Conservation (phyloP, 345 rosid genomes). For the Arabis alpina region DNA sequence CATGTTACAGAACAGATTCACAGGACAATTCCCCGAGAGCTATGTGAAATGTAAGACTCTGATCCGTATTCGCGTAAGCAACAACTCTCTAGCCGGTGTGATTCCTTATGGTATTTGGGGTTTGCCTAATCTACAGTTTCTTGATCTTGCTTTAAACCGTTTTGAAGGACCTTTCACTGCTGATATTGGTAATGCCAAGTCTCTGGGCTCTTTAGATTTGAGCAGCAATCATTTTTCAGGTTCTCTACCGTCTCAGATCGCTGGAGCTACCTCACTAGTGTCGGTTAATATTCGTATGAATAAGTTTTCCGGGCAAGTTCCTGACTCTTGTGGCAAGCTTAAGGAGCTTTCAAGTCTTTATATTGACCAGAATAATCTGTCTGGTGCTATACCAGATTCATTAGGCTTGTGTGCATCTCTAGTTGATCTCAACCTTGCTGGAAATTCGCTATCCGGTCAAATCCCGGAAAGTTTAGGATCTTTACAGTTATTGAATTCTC, state of each 20-base stretch:
- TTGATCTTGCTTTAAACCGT: slow-evolving; percentile 67
- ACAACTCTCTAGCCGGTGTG: slow-evolving; percentile 65
- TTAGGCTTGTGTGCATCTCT: slow-evolving; percentile 64
- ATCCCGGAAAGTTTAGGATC: slow-evolving; percentile 65
- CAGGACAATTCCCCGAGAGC: slow-evolving; percentile 61
- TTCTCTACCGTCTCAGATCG: slow-evolving; percentile 55
- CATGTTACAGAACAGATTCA: slow-evolving; percentile 67
- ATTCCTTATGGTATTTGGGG: slow-evolving; percentile 78
- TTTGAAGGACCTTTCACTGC: slow-evolving; percentile 60
- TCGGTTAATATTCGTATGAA: slow-evolving; percentile 56
- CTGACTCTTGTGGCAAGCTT: slow-evolving; percentile 57
- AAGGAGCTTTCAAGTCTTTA: slow-evolving; percentile 55
- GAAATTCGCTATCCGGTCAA: slow-evolving; percentile 61
- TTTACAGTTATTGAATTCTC: slow-evolving; percentile 56
- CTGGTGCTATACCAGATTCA: slow-evolving; percentile 62
- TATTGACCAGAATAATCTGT: slow-evolving; percentile 56
- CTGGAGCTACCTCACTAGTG: slow-evolving; percentile 61
- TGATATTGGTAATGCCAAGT: slow-evolving; percentile 61
- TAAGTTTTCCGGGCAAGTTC: slow-evolving; percentile 59
- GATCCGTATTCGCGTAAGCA: slow-evolving; percentile 62
- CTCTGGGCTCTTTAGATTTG: slow-evolving; percentile 59
- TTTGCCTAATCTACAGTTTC: slow-evolving; percentile 59
- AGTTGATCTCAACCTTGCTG: slow-evolving; percentile 56
- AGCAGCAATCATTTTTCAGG: slow-evolving; percentile 65
- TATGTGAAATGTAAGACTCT: slow-evolving; percentile 61